These are phyloP conservation scores for Tirmania nivea DNA, from an alignment of 495 filamentous ascomycete species.

Conservation along the genomic window DNA sequence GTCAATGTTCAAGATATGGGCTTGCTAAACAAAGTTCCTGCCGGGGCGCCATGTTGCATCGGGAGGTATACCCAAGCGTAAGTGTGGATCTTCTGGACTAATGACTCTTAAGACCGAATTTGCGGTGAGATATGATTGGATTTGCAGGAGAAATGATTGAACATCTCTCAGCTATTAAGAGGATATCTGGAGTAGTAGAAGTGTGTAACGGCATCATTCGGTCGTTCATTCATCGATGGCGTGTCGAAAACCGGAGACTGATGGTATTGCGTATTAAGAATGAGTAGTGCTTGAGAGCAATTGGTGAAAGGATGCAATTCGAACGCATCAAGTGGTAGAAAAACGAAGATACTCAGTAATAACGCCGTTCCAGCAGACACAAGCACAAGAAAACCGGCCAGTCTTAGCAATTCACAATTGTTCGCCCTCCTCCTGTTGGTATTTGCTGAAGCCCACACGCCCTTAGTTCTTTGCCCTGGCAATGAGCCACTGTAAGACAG, in stretches of 20 bases:
- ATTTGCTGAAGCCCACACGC: not conserved
- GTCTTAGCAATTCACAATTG: not conserved
- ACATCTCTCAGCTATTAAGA: not conserved
- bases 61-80: not conserved
- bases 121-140: too few species aligned
- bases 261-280: not conserved
- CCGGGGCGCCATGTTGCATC: not conserved
- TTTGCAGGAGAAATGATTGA: too few species aligned
- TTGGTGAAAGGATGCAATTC: not conserved
- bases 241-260: not conserved
- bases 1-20: not conserved
- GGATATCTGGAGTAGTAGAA: not conserved
- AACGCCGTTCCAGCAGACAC: not conserved
- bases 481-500: slow-evolving; percentile 90
- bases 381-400: not conserved
- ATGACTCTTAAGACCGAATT: too few species aligned
- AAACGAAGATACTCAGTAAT: not conserved
- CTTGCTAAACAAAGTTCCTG: not conserved
- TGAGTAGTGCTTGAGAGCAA: not conserved
- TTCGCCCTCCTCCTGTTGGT: not conserved
- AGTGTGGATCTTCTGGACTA: too few species aligned
- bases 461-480: slow-evolving; percentile 48
- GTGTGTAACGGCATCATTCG: not conserved
- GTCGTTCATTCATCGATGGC: not conserved
- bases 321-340: not conserved